phyloP scores from a whole-genome alignment of 2,329 filamentous ascomycete genomes.

The Rugonectria rugulosa region DNA sequence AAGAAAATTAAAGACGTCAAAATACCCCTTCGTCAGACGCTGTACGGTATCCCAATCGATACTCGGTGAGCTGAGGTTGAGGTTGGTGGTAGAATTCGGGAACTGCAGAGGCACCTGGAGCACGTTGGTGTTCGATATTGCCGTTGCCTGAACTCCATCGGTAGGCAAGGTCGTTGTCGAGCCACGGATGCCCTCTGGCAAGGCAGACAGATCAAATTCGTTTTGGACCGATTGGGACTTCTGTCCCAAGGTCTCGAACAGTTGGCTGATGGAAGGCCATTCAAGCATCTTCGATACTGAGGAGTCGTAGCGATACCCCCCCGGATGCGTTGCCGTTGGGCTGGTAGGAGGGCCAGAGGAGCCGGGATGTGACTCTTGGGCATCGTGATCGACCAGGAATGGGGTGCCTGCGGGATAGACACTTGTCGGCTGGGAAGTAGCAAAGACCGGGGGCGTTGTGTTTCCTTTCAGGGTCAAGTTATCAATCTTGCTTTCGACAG shows the following conservation, averaged over 20 bases:
- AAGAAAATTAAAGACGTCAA: slow-evolving; percentile 66
- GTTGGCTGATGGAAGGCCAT: slow-evolving; percentile 38
- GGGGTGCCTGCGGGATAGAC: slow-evolving; percentile 31
- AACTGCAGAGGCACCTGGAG: slow-evolving; percentile 33
- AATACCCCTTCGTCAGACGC: slow-evolving; percentile 61
- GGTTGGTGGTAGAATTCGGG: slow-evolving; percentile 18
- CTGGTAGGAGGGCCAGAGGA: slow-evolving; percentile 31
- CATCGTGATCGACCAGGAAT: slow-evolving; percentile 33
- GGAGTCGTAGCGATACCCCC: slow-evolving; percentile 40
- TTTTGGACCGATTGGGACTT: slow-evolving; percentile 28
- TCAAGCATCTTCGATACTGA: slow-evolving; percentile 36
- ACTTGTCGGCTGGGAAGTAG: slow-evolving; percentile 29
- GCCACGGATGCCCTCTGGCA: slow-evolving; percentile 33
- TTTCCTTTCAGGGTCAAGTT: slow-evolving; percentile 40
- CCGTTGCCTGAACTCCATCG: slow-evolving; percentile 34
- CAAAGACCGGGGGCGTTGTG: slow-evolving; percentile 27
- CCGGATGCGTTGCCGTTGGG: slow-evolving; percentile 25
- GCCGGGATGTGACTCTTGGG: slow-evolving; percentile 29
- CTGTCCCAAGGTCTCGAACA: slow-evolving; percentile 37
- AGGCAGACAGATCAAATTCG: slow-evolving; percentile 25
- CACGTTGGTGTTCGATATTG: slow-evolving; percentile 25
- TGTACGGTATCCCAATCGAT: slow-evolving; percentile 59
- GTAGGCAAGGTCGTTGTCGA: slow-evolving; percentile 30
- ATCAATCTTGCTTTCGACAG: slow-evolving; percentile 64
- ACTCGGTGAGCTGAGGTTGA: slow-evolving; percentile 28